Evolutionary conservation across 257 asterid species (phyloP).

Genomic region (Solanum bukasovii): DNA sequence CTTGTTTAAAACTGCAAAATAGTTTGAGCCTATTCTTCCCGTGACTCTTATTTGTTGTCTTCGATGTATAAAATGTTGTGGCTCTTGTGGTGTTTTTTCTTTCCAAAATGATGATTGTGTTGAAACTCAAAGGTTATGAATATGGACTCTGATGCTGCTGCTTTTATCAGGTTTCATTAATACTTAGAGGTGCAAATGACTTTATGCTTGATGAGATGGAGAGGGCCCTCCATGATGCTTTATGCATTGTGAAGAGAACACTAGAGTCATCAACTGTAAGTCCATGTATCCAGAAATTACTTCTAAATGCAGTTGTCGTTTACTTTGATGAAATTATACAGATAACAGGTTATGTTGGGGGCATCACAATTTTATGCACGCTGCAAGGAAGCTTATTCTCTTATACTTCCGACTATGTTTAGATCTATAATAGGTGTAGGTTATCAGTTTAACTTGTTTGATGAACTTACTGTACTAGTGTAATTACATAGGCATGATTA

Average conservation of each 20-base stretch:
- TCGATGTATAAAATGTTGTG: background rate
- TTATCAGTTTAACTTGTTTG: background rate
- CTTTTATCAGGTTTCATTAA: conserved; percentile 56
- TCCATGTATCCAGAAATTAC: background rate
- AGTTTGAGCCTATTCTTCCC: background rate
- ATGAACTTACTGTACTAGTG: background rate
- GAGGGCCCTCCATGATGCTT: conserved; percentile 90
- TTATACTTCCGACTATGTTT: background rate
- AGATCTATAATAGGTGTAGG: background rate
- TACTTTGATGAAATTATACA: background rate
- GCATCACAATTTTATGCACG: background rate
- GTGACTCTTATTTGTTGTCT: background rate
- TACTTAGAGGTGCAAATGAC: conserved; percentile 94
- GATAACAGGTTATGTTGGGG: background rate
- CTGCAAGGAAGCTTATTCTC: background rate
- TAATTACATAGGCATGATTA: background rate
- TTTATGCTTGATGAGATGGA: conserved; percentile 98
- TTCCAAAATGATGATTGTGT: background rate
- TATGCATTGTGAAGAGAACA: conserved; percentile 86
- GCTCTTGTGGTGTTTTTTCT: background rate
- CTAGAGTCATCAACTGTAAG: conserved; percentile 82
- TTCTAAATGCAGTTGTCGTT: background rate
- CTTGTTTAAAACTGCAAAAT: background rate
- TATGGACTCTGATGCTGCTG: background rate
- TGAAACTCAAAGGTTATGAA: background rate